Evolutionary conservation across 257 asterid genomes (phyloP), one percentile per base, ranked within the genome.

Genomic region (Solanum chmielewskii): DNA sequence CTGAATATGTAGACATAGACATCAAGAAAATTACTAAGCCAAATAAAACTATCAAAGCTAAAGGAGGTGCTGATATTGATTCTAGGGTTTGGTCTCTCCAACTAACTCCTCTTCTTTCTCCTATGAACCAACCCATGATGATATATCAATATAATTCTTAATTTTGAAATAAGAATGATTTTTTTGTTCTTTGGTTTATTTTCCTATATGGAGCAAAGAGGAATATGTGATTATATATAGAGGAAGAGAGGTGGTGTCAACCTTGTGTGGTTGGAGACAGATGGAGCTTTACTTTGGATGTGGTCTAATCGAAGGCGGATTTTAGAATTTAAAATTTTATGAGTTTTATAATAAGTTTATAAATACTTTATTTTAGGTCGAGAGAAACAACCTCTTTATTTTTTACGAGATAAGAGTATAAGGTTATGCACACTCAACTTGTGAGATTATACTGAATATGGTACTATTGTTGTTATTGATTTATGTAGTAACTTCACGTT

Each of bases 11-110:
- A 0, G 91, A 93, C 23, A 94, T 86, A 56, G n/a, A 87, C 89
- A 95, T 68, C 15, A 93, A 85, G 88, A 91, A 64, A 13, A 92
- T 31, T 11, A 94, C 93, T 15, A 93, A 85, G 35, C 93, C 93
- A 37, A 92, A 92, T 7, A 95, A 88, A 86, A 93, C 92, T 59
- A 95, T 41, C 80, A 96, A 49, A 25, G 93, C 94, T 87, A 90
- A 33, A 23, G 98, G 98, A 11, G 98, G 98, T 27, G 93, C 82
- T 25, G 98, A 88, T 12, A 89, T 7, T 33, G 98, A 94, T 14
- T 91, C 94, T 2, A 94, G 86, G 77, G 96, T 88, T 85, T 87
- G 94, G 37, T 93, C 96, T 47, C 87, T 93, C 98, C 98, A 94
- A 91, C 96, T 93, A 16, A 91, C 68, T 11, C 93, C 94, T 81